These are phyloP conservation scores for Penicillium steckii DNA, from an alignment of 495 filamentous ascomycete genomes.

Conservation along the genomic window DNA sequence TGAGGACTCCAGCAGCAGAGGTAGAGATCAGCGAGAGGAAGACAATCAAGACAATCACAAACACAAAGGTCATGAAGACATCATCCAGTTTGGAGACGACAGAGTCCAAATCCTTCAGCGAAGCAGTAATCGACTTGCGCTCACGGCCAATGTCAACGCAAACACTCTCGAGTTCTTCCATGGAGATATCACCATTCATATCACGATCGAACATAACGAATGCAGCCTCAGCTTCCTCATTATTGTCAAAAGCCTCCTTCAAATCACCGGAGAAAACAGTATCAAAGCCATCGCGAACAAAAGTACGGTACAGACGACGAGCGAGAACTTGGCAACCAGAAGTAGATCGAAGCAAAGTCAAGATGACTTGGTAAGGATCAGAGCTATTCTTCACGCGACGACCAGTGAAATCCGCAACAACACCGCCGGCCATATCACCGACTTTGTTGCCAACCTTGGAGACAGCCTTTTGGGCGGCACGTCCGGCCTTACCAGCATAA, in stretches of 20 bases:
- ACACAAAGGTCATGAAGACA: constrained; percentile 82
- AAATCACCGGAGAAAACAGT: constrained; percentile 76
- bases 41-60: constrained; percentile 75
- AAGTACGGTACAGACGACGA: constrained; percentile 88
- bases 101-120: constrained; percentile 90
- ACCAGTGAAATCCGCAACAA: constrained; percentile 95
- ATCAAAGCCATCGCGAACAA: constrained; percentile 70
- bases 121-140: constrained; percentile 92
- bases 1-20: constrained; percentile 81
- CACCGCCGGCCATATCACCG: constrained; percentile 82
- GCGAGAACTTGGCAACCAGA: constrained; percentile 82
- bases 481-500: constrained; percentile 58
- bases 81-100: constrained; percentile 90
- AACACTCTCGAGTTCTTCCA: constrained; percentile 90
- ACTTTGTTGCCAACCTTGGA: constrained; percentile 80
- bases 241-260: constrained; percentile 73
- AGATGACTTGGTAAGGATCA: constrained; percentile 79
- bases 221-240: constrained; percentile 87
- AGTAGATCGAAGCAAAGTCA: constrained; percentile 72
- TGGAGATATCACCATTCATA: constrained; percentile 94
- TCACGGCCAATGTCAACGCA: constrained; percentile 95
- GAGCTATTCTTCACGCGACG: constrained; percentile 67
- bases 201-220: constrained; percentile 96
- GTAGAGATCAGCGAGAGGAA: constrained; percentile 87
- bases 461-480: constrained; percentile 69